Evolutionary conservation across 352 stramenopile species (phyloP).

Genomic region (Phytophthora europaea): DNA sequence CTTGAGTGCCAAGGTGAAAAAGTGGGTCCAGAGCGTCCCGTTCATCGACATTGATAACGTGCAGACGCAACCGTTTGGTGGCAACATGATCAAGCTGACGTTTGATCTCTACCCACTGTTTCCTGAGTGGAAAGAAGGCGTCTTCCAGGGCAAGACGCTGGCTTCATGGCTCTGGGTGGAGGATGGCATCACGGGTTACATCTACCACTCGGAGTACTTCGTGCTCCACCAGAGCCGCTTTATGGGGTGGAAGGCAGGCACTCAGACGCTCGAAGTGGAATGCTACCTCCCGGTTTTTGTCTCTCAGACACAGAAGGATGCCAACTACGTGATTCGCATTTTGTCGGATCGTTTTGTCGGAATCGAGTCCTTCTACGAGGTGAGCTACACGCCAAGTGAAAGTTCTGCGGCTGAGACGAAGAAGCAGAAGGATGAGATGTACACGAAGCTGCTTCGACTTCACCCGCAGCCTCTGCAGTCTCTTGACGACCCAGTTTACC

Average conservation of each 20-base stretch:
- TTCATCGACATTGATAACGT: slow-evolving; percentile 77
- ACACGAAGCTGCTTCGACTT: slow-evolving; percentile 94
- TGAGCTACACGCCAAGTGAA: slow-evolving; percentile 65
- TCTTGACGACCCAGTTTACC: slow-evolving; percentile 92
- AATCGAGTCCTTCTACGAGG: slow-evolving; percentile 91
- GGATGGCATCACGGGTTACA: slow-evolving; percentile 92
- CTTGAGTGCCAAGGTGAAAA: slow-evolving; percentile 67
- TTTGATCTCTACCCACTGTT: slow-evolving; percentile 84
- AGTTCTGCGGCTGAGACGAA: slow-evolving; percentile 38
- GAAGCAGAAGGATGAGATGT: slow-evolving; percentile 79
- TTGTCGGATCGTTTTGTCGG: slow-evolving; percentile 98
- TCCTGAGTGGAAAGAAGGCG: slow-evolving; percentile 71
- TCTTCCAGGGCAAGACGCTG: slow-evolving; percentile 65
- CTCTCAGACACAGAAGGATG: slow-evolving; percentile 84
- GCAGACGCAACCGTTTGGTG: slow-evolving; percentile 96
- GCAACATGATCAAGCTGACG: slow-evolving; percentile 94
- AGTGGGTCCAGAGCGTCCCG: slow-evolving; percentile 73
- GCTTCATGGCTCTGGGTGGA: slow-evolving; percentile 99
- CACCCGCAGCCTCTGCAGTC: slow-evolving; percentile 95
- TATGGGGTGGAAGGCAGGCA: slow-evolving; percentile 71
- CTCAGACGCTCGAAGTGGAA: slow-evolving; percentile 88
- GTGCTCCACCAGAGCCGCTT: slow-evolving; percentile 87
- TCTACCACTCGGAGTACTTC: slow-evolving; percentile 96
- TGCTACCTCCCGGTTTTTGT: slow-evolving; percentile 98
- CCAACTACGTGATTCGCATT: slow-evolving; percentile 95